Percentiles rank a stretch among this genome's conserved stretches.
Conservation (phyloP, 345 rosid species). For the Eutrema yunnanense region DNA sequence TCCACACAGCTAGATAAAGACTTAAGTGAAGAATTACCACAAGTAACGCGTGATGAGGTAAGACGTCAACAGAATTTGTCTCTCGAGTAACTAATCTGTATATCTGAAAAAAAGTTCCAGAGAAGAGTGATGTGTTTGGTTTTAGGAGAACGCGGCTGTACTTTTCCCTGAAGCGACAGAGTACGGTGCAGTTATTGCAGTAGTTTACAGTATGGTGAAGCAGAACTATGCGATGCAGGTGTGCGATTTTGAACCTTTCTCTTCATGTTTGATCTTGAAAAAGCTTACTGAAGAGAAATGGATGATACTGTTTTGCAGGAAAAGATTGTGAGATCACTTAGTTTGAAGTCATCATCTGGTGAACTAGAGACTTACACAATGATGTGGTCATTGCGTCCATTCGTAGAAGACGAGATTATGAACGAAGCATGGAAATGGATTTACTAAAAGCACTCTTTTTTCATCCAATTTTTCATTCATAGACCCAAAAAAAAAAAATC, state of each 20-base stretch:
- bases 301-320: constrained; percentile 43
- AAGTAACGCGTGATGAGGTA: constrained; percentile 41
- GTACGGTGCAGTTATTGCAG: constrained; percentile 46
- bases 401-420: constrained; percentile 51
- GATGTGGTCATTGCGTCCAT: constrained; percentile 86
- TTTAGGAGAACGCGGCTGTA: constrained; percentile 31
- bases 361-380: constrained; percentile 62
- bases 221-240: constrained; percentile 82
- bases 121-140: not conserved
- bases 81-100: not conserved
- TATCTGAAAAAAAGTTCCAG: not conserved
- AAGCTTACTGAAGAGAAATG: not conserved
- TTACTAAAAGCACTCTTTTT: constrained; percentile 3
- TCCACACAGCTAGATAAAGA: constrained; percentile 27
- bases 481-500: not conserved
- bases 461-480: not conserved
- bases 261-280: not conserved
- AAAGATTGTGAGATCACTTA: constrained; percentile 53
- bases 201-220: constrained; percentile 69
- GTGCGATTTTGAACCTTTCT: not conserved
- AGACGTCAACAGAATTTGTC: not conserved
- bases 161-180: constrained; percentile 30
- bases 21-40: constrained; percentile 13
- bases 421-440: constrained; percentile 59
- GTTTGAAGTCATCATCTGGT: constrained; percentile 45